Evolutionary conservation across 164 flowering plant species (phyloP).

Genomic region (Kalanchoe fedtschenkoi): DNA sequence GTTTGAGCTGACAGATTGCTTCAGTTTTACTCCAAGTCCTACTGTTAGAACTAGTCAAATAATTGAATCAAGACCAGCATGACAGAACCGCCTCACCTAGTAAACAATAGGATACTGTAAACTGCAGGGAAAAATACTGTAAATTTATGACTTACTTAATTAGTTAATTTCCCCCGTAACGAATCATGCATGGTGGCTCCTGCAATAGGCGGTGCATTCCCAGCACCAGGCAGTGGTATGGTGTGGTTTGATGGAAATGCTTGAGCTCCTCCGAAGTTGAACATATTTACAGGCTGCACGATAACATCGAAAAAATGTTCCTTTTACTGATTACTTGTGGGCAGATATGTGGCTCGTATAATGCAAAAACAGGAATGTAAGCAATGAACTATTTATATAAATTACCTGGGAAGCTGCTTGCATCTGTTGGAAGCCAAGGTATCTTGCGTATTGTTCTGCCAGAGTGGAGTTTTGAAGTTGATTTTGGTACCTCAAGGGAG

Average conservation of each 20-base stretch:
- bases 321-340: not conserved
- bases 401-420: slow-evolving; percentile 9
- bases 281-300: slow-evolving; percentile 4
- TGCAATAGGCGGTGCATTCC: not conserved
- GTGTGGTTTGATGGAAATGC: not conserved
- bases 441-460: slow-evolving; percentile 6
- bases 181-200: not conserved
- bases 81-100: not conserved
- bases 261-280: slow-evolving; percentile 4
- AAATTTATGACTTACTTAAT: slow-evolving; percentile 6
- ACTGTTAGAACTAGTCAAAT: not conserved
- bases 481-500: not conserved
- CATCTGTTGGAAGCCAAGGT: slow-evolving; percentile 5
- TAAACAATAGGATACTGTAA: not conserved
- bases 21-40: not conserved
- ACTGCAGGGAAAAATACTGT: not conserved
- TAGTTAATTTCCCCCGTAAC: not conserved
- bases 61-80: not conserved
- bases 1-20: not conserved
- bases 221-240: slow-evolving; percentile 1
- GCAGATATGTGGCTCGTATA: no score
- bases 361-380: no score
- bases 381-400: not conserved
- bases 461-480: slow-evolving; percentile 4
- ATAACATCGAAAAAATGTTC: not conserved